Evolutionary conservation across 768 basidiomycete species (phyloP), one percentile per base, ranked within the genome.

Genomic region (Rhodosporidiobolus sp.): DNA sequence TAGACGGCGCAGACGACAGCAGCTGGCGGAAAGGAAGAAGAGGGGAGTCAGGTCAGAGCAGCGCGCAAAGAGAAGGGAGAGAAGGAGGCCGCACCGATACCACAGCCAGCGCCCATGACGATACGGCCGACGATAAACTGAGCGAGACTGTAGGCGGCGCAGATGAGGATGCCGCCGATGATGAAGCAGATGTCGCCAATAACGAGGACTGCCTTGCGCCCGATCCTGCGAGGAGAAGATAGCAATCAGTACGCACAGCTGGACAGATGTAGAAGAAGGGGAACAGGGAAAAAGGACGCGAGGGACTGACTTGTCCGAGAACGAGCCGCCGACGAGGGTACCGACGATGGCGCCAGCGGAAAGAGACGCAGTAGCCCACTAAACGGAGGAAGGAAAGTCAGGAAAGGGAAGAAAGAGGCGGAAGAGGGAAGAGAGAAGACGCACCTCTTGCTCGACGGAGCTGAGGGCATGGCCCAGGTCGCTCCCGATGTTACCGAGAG

Each of bases 1-100:
- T 56, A 66, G 52, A 55, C 53, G 35, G 63, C 63, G 63, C 63
- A 64, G 26, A 64, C 63, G 16, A 64, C 63, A 17, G 63, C 63
- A 17, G 63, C 63, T n/a, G n/a, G n/a, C n/a, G 38, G 38, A 43
- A 43, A 43, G 14, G 38, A 14, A 43, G 7, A 43, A 7, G 8
- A 43, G 38, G 8, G 38, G 38, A 43, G 38, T 7, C 38, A 14
- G 38, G 38, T 43, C 14, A 14, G 14, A 14, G 38, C 8, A 43
- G 7, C 7, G 38, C 7, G 38, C 8, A 14, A 14, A 43, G 14
- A 43, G 38, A 14, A 43, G 38, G 38, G 38, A 43, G 38, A 14
- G 14, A 43, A 14, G 14, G 38, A 43, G n/a, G n/a, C n/a, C 38
- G 7, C 38, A 43, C 38, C 38, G 38, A 63, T 63, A 30, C 63